A percentile compares a stretch with the other conserved stretches of the same genome.
Conservation (phyloP, 225 moss, liverwort and hornwort genomes). For the Thuidium tamariscinum region DNA sequence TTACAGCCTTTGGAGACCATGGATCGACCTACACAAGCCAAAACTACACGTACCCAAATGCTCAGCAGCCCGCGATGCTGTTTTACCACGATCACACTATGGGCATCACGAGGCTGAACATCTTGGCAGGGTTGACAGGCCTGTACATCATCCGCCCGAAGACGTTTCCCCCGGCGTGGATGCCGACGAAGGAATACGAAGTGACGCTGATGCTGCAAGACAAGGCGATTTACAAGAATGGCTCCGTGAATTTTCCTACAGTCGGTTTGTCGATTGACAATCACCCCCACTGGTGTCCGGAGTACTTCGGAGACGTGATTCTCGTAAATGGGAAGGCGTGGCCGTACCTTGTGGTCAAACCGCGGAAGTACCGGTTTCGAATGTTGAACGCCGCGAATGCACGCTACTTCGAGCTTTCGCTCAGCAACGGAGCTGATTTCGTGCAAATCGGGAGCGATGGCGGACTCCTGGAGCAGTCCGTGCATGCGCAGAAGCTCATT, state of each 20-base stretch:
- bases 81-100: constrained; percentile 73
- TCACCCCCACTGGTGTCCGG: constrained; percentile 73
- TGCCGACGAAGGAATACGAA: constrained; percentile 6
- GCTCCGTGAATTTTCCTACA: constrained; percentile 60
- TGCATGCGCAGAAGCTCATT: background rate
- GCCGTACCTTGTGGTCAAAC: constrained; percentile 48
- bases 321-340: constrained; percentile 63
- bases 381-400: constrained; percentile 48
- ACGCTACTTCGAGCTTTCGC: constrained; percentile 34
- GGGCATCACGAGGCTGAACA: constrained; percentile 57
- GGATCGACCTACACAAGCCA: constrained; percentile 27
- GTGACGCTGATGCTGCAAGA: constrained; percentile 20
- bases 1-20: constrained; percentile 28
- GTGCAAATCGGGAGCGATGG: constrained; percentile 59
- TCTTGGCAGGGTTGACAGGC: constrained; percentile 43
- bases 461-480: constrained; percentile 25
- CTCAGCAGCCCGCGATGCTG: constrained; percentile 22
- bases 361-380: constrained; percentile 47
- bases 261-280: constrained; percentile 3
- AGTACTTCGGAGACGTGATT: constrained; percentile 67
- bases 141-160: constrained; percentile 26
- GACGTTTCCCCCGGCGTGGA: background rate
- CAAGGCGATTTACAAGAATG: constrained; percentile 10
- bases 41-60: constrained; percentile 49
- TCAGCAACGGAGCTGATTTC: constrained; percentile 12